phyloP scores from a whole-genome alignment of 345 rosid genomes.

The Aquilaria sinensis region DNA sequence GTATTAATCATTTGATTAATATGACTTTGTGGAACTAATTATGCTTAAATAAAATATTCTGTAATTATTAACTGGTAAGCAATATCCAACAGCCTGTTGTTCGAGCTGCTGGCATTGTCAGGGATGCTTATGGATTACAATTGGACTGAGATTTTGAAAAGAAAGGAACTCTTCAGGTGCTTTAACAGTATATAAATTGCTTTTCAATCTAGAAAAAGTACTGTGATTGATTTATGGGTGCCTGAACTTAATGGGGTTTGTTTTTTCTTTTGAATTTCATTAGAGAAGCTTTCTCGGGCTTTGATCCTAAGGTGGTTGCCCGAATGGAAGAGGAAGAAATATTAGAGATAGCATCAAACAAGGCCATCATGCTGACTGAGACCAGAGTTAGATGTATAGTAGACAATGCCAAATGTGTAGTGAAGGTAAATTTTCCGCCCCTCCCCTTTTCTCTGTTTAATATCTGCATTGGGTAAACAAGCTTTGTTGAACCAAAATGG shows the following conservation, averaged over 20 bases:
- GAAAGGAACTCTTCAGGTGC: constrained; percentile 66
- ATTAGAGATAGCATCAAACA: constrained; percentile 58
- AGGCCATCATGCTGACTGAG: constrained; percentile 69
- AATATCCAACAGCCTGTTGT: constrained; percentile 53
- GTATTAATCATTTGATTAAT: constrained; percentile 11
- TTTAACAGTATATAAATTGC: too few relatives aligned
- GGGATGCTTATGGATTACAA: constrained; percentile 98
- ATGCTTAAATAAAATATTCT: neutral
- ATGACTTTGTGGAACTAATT: neutral
- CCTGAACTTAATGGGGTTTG: constrained; percentile 1
- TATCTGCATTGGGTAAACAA: neutral
- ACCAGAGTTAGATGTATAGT: constrained; percentile 80
- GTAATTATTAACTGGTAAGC: neutral
- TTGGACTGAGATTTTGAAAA: constrained; percentile 91
- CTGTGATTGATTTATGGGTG: too few relatives aligned
- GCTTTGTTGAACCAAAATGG: neutral
- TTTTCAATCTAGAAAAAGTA: too few relatives aligned
- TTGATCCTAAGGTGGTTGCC: constrained; percentile 69
- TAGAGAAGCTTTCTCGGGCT: constrained; percentile 78
- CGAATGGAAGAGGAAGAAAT: constrained; percentile 85
- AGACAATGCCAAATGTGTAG: constrained; percentile 84
- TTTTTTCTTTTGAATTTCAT: neutral
- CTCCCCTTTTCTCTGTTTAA: neutral
- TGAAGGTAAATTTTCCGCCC: constrained; percentile 48
- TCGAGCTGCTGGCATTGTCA: constrained; percentile 82